Conservation (phyloP, 1,139 yeast species). For the Yamadazyma epiphylla region DNA sequence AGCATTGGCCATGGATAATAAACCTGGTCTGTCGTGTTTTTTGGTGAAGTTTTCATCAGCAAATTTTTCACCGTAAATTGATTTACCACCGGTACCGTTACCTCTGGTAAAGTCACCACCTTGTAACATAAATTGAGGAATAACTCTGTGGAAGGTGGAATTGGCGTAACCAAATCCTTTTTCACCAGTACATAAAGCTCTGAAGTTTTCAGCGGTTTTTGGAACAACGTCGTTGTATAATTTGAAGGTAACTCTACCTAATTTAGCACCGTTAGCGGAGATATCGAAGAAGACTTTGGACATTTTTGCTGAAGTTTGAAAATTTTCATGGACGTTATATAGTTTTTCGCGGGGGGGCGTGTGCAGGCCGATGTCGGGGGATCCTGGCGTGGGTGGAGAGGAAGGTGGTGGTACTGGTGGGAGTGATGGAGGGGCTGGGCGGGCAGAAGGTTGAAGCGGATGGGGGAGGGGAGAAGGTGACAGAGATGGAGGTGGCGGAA, state of each 20-base stretch:
- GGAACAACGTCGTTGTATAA: conserved; percentile 94
- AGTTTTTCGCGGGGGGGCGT: too few relatives aligned
- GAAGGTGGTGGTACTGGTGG: too few relatives aligned
- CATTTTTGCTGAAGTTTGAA: conserved; percentile 36
- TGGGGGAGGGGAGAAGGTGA: too few relatives aligned
- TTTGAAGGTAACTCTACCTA: conserved; percentile 41
- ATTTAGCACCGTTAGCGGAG: conserved; percentile 54
- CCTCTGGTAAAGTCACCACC: conserved; percentile 98
- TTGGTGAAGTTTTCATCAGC: conserved; percentile 90
- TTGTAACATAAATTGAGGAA: conserved; percentile 97
- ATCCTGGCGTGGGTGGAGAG: too few relatives aligned
- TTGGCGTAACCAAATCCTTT: conserved; percentile 93
- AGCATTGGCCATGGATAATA: conserved; percentile 98
- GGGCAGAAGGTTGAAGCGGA: too few relatives aligned
- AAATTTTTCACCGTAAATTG: conserved; percentile 94
- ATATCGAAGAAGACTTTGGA: conserved; percentile 74
- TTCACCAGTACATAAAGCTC: conserved; percentile 96
- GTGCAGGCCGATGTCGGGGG: too few relatives aligned
- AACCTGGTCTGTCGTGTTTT: conserved; percentile 90
- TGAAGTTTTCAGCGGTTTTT: conserved; percentile 97
- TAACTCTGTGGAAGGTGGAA: conserved; percentile 97
- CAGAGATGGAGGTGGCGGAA: too few relatives aligned
- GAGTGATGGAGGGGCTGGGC: too few relatives aligned
- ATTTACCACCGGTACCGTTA: conserved; percentile 97
- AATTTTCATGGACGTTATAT: too few relatives aligned